phyloP scores from a whole-genome alignment of 2,329 filamentous ascomycete genomes.

The Ophiostoma himal-ulmi region DNA sequence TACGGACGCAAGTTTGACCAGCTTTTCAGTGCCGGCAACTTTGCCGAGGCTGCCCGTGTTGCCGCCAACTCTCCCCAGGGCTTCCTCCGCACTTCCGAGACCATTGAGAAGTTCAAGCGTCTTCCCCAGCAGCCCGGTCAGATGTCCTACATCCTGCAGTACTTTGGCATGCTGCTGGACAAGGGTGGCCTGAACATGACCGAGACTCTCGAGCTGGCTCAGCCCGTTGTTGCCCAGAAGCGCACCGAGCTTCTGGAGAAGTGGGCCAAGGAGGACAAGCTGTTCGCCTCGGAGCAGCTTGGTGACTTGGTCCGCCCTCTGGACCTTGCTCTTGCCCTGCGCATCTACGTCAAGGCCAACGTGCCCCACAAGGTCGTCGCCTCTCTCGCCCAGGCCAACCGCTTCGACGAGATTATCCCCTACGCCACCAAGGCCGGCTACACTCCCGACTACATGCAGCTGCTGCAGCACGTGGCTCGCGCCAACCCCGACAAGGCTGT shows the following conservation, averaged over 20 bases:
- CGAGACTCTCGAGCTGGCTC: conserved; percentile 88
- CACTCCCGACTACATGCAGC: conserved; percentile 87
- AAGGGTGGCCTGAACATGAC: conserved; percentile 90
- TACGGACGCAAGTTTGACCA: conserved; percentile 92
- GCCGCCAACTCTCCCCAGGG: conserved; percentile 94
- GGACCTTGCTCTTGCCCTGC: conserved; percentile 79
- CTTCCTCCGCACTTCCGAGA: conserved; percentile 89
- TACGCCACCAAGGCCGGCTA: conserved; percentile 83
- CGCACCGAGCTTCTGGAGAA: conserved; percentile 95
- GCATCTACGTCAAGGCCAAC: conserved; percentile 86
- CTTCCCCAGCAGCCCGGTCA: conserved; percentile 74
- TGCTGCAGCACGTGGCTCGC: conserved; percentile 87
- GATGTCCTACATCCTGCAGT: conserved; percentile 91
- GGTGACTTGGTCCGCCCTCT: conserved; percentile 89
- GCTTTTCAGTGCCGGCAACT: conserved; percentile 72
- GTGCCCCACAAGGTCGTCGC: conserved; percentile 91
- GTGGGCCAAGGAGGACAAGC: conserved; percentile 94
- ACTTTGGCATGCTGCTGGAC: conserved; percentile 94
- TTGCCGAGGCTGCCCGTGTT: conserved; percentile 84
- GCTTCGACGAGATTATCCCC: conserved; percentile 93
- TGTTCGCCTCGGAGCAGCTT: conserved; percentile 92
- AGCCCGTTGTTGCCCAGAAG: conserved; percentile 87
- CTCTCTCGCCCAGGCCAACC: conserved; percentile 87
- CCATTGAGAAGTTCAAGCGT: conserved; percentile 92
- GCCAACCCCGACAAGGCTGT: conserved; percentile 89